Evolutionary conservation across 2,329 filamentous ascomycete species (phyloP).

Genomic region (Colletotrichum sp.): DNA sequence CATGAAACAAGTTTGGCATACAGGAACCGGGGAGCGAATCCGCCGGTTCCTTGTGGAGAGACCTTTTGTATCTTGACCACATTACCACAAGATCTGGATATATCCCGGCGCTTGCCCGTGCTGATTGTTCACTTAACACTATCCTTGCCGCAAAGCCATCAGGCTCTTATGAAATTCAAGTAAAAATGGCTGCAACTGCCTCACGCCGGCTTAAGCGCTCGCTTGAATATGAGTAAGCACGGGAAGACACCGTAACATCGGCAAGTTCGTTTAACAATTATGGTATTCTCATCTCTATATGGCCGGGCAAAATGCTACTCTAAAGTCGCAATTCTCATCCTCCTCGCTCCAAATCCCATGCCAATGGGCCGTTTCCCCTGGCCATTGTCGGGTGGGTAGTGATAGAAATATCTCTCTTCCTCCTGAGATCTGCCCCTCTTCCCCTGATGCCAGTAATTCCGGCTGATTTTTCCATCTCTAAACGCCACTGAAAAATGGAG

Average conservation of each 20-base stretch:
- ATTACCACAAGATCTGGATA: not conserved
- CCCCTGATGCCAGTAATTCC: not conserved
- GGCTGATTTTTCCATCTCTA: not conserved
- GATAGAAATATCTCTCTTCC: not conserved
- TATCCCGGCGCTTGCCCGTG: not conserved
- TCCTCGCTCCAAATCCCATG: not conserved
- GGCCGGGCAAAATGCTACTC: not conserved
- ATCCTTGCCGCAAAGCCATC: not conserved
- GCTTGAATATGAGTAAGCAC: not conserved
- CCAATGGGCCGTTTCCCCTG: not conserved
- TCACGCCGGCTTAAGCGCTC: not conserved
- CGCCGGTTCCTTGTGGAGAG: not conserved
- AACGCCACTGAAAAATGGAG: not conserved
- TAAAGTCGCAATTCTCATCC: not conserved
- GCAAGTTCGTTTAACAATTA: not conserved
- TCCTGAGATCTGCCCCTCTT: not conserved
- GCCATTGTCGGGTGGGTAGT: not conserved
- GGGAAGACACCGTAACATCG: not conserved
- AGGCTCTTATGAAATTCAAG: not conserved
- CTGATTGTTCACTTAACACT: not conserved
- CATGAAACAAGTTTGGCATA: not conserved
- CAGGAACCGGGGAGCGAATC: not conserved
- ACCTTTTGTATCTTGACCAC: not conserved
- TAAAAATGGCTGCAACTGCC: not conserved
- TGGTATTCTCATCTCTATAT: not conserved